Percentiles rank a stretch among this genome's conserved stretches.
Conservation (phyloP, 108 stramenopile species). For the Cylindrotheca closterium region DNA sequence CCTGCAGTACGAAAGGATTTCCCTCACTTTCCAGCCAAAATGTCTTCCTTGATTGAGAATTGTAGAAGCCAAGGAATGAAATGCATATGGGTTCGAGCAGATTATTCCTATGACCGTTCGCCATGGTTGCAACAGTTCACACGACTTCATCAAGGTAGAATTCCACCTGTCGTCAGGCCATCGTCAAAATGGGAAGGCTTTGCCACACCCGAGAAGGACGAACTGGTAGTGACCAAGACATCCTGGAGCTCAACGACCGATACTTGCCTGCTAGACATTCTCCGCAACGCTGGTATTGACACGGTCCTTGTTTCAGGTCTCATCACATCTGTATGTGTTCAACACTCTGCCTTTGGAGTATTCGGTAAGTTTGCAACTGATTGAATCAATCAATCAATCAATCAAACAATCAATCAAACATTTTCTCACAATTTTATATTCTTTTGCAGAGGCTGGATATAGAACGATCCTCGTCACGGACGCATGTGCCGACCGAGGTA, state of each 20-base stretch:
- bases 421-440: too few relatives aligned
- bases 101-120: constrained; percentile 47
- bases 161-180: constrained; percentile 7
- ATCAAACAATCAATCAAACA: too few relatives aligned
- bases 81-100: constrained; percentile 65
- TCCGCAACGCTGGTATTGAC: constrained; percentile 43
- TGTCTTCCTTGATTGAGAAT: constrained; percentile 27
- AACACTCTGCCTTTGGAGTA: constrained; percentile 67
- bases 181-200: constrained; percentile 57
- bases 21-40: constrained; percentile 46
- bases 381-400: too few relatives aligned
- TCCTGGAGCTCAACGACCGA: constrained; percentile 46
- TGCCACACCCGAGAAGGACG: constrained; percentile 48
- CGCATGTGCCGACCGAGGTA: constrained; percentile 63
- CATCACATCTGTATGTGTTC: constrained; percentile 70
- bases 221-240: constrained; percentile 53
- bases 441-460: constrained; percentile 72
- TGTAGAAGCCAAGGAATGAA: constrained; percentile 42
- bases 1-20: constrained; percentile 58
- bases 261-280: constrained; percentile 38
- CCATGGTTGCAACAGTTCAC: constrained; percentile 67
- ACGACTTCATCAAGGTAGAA: constrained; percentile 38
- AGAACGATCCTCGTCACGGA: constrained; percentile 57
- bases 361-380: too few relatives aligned
- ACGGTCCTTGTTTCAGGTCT: constrained; percentile 64